phyloP scores from a whole-genome alignment of 352 stramenopile genomes.

The Phytophthora constricta region DNA sequence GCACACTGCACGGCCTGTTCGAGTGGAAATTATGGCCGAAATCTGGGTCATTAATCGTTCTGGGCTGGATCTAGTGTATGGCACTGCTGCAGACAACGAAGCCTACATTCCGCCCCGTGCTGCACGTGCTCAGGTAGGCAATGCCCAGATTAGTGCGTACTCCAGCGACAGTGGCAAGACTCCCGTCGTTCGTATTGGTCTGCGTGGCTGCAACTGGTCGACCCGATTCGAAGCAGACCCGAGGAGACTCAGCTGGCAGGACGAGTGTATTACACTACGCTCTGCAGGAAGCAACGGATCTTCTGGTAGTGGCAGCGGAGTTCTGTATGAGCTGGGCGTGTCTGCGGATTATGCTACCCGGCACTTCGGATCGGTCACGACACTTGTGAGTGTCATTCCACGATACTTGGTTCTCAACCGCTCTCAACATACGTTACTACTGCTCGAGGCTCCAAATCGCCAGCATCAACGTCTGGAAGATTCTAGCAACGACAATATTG shows the following conservation, averaged over 20 bases:
- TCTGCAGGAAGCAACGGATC: slow-evolving; percentile 32
- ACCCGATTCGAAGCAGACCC: slow-evolving; percentile 76
- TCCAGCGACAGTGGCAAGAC: slow-evolving; percentile 48
- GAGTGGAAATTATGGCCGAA: slow-evolving; percentile 54
- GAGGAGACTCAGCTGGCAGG: slow-evolving; percentile 80
- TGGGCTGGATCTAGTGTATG: slow-evolving; percentile 74
- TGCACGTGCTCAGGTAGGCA: slow-evolving; percentile 72
- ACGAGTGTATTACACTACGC: slow-evolving; percentile 76
- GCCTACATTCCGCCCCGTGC: slow-evolving; percentile 59
- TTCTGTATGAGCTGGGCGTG: slow-evolving; percentile 85
- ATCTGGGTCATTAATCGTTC: slow-evolving; percentile 88
- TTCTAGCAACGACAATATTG: slow-evolving; percentile 47
- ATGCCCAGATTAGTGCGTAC: slow-evolving; percentile 79
- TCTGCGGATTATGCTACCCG: slow-evolving; percentile 82
- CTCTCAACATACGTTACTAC: slow-evolving; percentile 66
- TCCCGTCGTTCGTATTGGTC: slow-evolving; percentile 62
- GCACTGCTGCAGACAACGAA: slow-evolving; percentile 68
- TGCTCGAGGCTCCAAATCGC: slow-evolving; percentile 56
- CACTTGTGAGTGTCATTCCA: slow-evolving; percentile 83
- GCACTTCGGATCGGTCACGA: slow-evolving; percentile 86
- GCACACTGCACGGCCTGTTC: slow-evolving; percentile 31
- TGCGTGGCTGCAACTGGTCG: slow-evolving; percentile 70
- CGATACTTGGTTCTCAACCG: slow-evolving; percentile 81
- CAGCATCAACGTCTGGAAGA: slow-evolving; percentile 33
- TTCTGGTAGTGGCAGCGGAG: slow-evolving; percentile 25